Base-by-base conservation (phyloP, 305 asterid genomes). In the Fraxinus xanthoxyloides region DNA sequence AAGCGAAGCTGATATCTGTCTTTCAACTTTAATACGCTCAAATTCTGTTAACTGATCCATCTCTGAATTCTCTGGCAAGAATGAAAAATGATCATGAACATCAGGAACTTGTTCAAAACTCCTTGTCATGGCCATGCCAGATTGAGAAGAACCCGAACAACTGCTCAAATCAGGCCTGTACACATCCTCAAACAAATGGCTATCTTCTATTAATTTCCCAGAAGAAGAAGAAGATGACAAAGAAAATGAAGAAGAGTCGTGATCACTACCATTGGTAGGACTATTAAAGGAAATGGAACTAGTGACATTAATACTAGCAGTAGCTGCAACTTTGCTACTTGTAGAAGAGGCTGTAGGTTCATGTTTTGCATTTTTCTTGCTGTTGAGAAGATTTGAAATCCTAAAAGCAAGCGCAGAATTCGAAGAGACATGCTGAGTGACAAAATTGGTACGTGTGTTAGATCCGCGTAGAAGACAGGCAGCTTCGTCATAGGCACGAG, bases 1-100 rank as follows among this genome's bases (percentile, higher is more conserved):
- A 30, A 93, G 95, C 5, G 97, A 93, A 15, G 97, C 97, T 21
- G 97, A 93, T 69, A 93, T 91, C 87, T 91, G 95, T 82, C 97
- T 88, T 81, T 93, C 97, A 1, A 92, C 95, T 82, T 88, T 91
- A 86, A 92, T 90, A 1, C 87, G 80, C 80, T 93, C 97, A 74
- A 89, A 93, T 54, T 91, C 95, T 5, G 89, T 72, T 24, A 93
- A 72, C 35, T 86, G 73, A 3, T 19, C 91, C 76, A 17, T 77
- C 5, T 80, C 83, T 0, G 40, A 67, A 23, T 23, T 83, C 43
- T 76, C 83, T 8, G 92, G 87, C 86, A 89, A 46, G 48, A 82
- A 85, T 3, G 85, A 80, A 31, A 80, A 85, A 80, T 77, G 79
- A 48, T 79, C 77, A 56, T 36, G 59, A 65, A 78, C 17, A 35